Evolutionary conservation across 768 basidiomycete genomes (phyloP).

Genomic region (Leccinum boreale): DNA sequence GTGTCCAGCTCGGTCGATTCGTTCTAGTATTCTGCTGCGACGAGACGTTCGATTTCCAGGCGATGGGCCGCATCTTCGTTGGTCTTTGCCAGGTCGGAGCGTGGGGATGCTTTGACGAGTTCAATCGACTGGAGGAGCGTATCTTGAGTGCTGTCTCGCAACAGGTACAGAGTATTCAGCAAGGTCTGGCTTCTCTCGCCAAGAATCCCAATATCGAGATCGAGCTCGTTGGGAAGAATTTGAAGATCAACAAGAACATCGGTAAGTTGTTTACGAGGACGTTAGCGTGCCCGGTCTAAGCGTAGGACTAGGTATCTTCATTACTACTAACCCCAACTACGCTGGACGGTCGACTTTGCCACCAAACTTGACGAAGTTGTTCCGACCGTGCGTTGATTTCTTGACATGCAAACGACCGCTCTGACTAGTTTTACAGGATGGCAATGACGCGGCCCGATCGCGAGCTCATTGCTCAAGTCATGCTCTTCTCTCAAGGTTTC

Average conservation of each 20-base stretch:
- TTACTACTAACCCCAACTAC: slow-evolving; percentile 98
- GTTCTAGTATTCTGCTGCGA: slow-evolving; percentile 99
- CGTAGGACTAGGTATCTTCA: slow-evolving; percentile 76
- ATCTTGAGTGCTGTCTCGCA: slow-evolving; percentile 98
- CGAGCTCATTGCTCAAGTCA: slow-evolving; percentile 98
- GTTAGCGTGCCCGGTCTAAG: slow-evolving; percentile 1
- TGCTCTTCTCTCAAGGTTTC: slow-evolving; percentile 99
- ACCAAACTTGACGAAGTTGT: slow-evolving; percentile 87
- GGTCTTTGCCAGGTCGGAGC: slow-evolving; percentile 99
- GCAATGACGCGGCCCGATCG: slow-evolving; percentile 99
- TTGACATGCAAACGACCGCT: background rate
- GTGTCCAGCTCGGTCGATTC: slow-evolving; percentile 95
- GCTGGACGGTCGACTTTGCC: slow-evolving; percentile 92
- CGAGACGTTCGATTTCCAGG: slow-evolving; percentile 99
- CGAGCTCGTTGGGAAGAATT: slow-evolving; percentile 90
- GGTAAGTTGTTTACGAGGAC: slow-evolving; percentile 41
- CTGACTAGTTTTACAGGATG: slow-evolving; percentile 56
- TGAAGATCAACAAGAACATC: slow-evolving; percentile 93
- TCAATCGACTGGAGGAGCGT: slow-evolving; percentile 96
- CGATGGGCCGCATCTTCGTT: slow-evolving; percentile 99
- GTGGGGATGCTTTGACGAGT: slow-evolving; percentile 98
- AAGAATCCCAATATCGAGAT: slow-evolving; percentile 89
- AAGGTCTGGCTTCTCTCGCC: slow-evolving; percentile 79
- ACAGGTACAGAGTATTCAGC: slow-evolving; percentile 98
- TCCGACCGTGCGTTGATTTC: slow-evolving; percentile 71